phyloP scores from a whole-genome alignment of 2,329 filamentous ascomycete species.

The Colletotrichum navitas region DNA sequence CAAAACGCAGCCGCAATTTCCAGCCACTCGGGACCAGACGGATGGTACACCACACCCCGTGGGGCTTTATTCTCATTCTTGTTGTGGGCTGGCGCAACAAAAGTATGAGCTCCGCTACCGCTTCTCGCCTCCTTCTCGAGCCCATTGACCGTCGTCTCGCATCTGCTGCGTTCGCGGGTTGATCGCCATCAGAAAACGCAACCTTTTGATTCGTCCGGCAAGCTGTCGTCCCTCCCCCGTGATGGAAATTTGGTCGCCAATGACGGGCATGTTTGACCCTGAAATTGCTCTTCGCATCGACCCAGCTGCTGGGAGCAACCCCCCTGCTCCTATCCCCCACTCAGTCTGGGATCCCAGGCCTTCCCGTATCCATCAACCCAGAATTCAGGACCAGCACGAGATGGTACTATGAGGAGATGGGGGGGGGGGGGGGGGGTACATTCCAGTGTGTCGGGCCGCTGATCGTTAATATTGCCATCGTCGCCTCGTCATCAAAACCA shows the following conservation, averaged over 20 bases:
- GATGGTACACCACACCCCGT: conserved; percentile 29
- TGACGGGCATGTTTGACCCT: conserved; percentile 37
- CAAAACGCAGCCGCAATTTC: conserved; percentile 35
- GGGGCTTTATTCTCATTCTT: conserved; percentile 1
- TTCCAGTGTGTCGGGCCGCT: conserved; percentile 25
- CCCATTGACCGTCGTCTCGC: conserved; percentile 13
- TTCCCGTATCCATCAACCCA: conserved; percentile 39
- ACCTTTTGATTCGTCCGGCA: conserved; percentile 35
- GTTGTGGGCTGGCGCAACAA: conserved; percentile 5
- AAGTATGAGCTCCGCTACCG: conserved; percentile 28
- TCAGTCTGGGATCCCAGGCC: conserved; percentile 24
- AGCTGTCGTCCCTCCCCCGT: conserved; percentile 16
- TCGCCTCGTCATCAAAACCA: conserved; percentile 28
- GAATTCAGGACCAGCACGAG: conserved; percentile 16
- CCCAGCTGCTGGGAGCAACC: conserved; percentile 32
- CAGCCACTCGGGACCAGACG: conserved; percentile 37
- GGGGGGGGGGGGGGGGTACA: conserved; percentile 3
- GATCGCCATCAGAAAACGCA: conserved; percentile 36
- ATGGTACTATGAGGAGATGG: conserved; percentile 9
- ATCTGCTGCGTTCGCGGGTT: conserved; percentile 17
- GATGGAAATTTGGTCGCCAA: conserved; percentile 37
- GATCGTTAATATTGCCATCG: conserved; percentile 16
- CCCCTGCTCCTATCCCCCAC: conserved; percentile 33
- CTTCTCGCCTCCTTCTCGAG: conserved; percentile 22
- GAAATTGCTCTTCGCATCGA: conserved; percentile 37